Evolutionary conservation across 257 asterid species (phyloP), one percentile per base, ranked within the genome.

Genomic region (Plantago ovata): DNA sequence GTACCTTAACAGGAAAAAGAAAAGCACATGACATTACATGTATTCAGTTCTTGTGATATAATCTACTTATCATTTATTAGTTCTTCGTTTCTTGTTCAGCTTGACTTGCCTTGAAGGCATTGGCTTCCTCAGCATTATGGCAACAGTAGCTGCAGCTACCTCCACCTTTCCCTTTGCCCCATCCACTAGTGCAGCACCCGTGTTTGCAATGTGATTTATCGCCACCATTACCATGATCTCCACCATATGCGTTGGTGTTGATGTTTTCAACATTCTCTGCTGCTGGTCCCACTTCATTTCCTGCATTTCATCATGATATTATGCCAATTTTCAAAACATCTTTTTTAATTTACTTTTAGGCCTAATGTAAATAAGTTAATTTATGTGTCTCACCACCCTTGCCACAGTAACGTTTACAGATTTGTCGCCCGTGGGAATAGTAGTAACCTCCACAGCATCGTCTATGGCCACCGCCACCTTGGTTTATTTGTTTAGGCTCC

Each of bases 121-220:
- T 46, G 22, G 64, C 76, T 14, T 68, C 68, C 47, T 56, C 60
- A 2, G 68, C 73, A 24, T 32, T 68, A 24, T 13, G 53, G 64
- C 68, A 68, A 38, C 69, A 64, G 44, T 15, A 33, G 69, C 62
- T 43, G 6, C 24, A 40, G 3, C 46, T 53, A 6, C 46, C 36
- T 13, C 32, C 32, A 2, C 32, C 32, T 28, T 21, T 22, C 6
- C 54, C 55, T 14, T 46, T 10, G 9, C 61, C 21, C 3, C 19
- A 9, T 14, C 39, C 40, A 15, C 61, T n/a, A n/a, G n/a, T n/a
- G 14, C 40, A 45, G n/a, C 51, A 23, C 16, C 67, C 59, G 0
- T 18, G 14, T 21, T 62, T 10, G 53, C 63, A 58, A 6, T 20
- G 36, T n/a, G n/a, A n/a, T 28, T 28, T 24, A 1, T 22, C 63